Percentiles rank a stretch among this genome's conserved stretches.
phyloP scores from a whole-genome alignment of 202 grass and related monocot genomes.

The Eragrostis tef region DNA sequence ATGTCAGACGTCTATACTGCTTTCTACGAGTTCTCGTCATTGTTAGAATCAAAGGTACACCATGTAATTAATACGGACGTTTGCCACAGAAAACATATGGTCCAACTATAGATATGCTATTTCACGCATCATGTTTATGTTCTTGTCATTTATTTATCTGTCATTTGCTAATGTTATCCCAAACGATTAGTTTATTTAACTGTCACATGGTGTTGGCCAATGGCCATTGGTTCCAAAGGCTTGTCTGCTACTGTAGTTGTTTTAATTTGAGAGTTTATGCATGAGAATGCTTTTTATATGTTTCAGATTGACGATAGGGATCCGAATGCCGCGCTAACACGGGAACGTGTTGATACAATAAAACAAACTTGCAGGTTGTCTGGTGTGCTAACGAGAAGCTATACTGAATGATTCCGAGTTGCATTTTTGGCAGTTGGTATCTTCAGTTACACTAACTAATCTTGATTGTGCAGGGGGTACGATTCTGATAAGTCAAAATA shows the following conservation, averaged over 20 bases:
- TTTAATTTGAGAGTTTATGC: neutral
- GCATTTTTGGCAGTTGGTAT: conserved; percentile 30
- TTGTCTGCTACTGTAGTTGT: neutral
- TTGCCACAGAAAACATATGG: conserved; percentile 2
- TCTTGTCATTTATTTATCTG: neutral
- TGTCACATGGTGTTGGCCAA: neutral
- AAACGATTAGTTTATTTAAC: conserved; percentile 27
- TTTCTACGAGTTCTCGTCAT: conserved; percentile 86
- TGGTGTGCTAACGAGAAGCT: conserved; percentile 77
- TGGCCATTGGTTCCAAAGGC: neutral
- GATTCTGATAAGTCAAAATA: conserved; percentile 60
- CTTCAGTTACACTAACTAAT: conserved; percentile 27
- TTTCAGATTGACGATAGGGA: conserved; percentile 76
- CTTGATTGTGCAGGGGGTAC: conserved; percentile 53
- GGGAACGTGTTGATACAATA: conserved; percentile 65
- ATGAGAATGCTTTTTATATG: conserved; percentile 7
- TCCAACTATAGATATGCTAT: neutral
- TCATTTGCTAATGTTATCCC: neutral
- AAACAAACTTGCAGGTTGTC: conserved; percentile 73
- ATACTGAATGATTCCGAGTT: conserved; percentile 34
- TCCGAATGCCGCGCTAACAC: conserved; percentile 71
- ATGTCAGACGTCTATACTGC: conserved; percentile 83
- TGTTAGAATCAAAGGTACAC: conserved; percentile 84
- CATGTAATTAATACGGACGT: conserved; percentile 24
- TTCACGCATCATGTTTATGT: neutral